Evolutionary conservation across 495 filamentous ascomycete genomes (phyloP), one percentile per base, ranked within the genome.

Genomic region (Hypoxylon lenormandii): DNA sequence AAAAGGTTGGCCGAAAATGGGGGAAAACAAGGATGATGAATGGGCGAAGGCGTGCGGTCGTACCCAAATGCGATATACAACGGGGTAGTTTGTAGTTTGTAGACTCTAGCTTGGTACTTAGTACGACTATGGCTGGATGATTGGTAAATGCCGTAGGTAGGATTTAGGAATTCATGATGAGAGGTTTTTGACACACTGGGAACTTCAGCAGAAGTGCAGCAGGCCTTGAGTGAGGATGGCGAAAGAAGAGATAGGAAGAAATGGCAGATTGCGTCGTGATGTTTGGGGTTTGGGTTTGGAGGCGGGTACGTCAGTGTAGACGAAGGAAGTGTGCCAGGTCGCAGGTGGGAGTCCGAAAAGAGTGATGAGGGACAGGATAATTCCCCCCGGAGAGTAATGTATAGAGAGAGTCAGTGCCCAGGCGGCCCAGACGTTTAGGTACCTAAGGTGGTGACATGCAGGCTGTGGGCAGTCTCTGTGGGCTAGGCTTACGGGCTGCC

Each of bases 21-120:
- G 53, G 62, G 60, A 45, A 36, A 26, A 71, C 62, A 71, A 71
- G 68, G 68, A 71, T 71, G 62, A 62, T 53, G 68, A 63, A 71
- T 63, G 68, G 62, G 68, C 53, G 43, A 62, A 23, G 57, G 47
- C 47, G 2, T 51, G 51, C 53, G 52, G 62, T 66, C 57, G 68
- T 71, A 71, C 68, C 68, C 68, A 71, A 70, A 71, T 71, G 68
- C 68, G 68, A 71, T 71, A 71, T 66, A 71, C 23, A 51, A 51
- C 53, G 53, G 26, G 26, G 50, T 57, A 66, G 48, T 48, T 45
- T 45, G 30, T 33, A 33, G 30, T 45, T 45, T 18, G 26, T 30
- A 60, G 38, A 2, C 23, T 26, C 23, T 65, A 65, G 59, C 23
- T 33, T 43, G 48, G 49, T 66, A 58, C 53, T 51, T 45, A 21